A percentile compares a stretch with the other conserved stretches of the same genome.
phyloP scores from a whole-genome alignment of 2,329 filamentous ascomycete genomes.

The Colletotrichum musae region DNA sequence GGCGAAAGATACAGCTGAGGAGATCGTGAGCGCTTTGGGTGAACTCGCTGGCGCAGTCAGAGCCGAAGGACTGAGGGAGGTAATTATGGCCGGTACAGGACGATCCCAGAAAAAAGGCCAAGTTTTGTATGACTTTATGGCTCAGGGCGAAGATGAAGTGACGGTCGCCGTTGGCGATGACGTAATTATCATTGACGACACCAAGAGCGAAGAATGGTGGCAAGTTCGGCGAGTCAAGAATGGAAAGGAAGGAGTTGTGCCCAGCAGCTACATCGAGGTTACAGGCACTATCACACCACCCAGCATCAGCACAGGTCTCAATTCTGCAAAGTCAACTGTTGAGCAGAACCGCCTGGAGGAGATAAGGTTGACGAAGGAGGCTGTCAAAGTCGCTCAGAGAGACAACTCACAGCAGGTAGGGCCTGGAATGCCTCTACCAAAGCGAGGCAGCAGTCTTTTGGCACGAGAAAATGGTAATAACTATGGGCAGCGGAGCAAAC shows the following conservation, averaged over 20 bases:
- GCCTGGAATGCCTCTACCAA: slow-evolving; percentile 80
- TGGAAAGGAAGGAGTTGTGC: slow-evolving; percentile 94
- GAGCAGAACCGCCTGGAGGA: slow-evolving; percentile 87
- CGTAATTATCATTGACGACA: slow-evolving; percentile 89
- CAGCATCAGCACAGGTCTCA: slow-evolving; percentile 65
- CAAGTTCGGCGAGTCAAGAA: slow-evolving; percentile 92
- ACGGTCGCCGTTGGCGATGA: slow-evolving; percentile 92
- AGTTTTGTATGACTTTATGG: slow-evolving; percentile 95
- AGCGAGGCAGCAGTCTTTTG: slow-evolving; percentile 84
- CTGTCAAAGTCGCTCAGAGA: slow-evolving; percentile 72
- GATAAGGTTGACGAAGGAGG: slow-evolving; percentile 85
- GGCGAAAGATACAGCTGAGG: slow-evolving; percentile 94
- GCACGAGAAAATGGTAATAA: slow-evolving; percentile 76
- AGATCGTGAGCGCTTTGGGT: slow-evolving; percentile 89
- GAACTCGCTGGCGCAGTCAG: slow-evolving; percentile 89
- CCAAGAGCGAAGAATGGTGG: slow-evolving; percentile 98
- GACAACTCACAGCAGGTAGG: slow-evolving; percentile 78
- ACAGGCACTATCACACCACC: slow-evolving; percentile 75
- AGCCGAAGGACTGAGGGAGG: slow-evolving; percentile 87
- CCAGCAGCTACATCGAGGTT: slow-evolving; percentile 95
- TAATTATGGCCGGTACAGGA: slow-evolving; percentile 84
- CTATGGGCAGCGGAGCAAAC: slow-evolving; percentile 77
- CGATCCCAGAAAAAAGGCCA: slow-evolving; percentile 83
- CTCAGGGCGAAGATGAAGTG: slow-evolving; percentile 96
- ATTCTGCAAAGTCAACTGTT: slow-evolving; percentile 73